Base-by-base conservation (phyloP, 352 stramenopile species). In the Phytopythium vexans region DNA sequence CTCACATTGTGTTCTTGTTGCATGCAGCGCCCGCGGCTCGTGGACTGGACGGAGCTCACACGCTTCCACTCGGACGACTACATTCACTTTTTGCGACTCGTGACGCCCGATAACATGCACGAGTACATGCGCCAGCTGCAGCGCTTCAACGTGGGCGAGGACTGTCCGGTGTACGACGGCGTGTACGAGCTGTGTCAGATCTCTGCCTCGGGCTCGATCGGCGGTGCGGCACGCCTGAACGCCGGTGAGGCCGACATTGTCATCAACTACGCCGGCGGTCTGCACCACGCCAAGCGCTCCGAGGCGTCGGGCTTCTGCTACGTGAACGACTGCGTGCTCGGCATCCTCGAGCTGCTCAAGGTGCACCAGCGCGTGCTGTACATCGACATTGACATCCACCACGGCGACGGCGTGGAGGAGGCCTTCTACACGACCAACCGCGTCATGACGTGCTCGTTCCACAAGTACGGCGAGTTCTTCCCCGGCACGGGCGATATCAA, bases 341-440 rank as follows among this genome's bases (percentile, higher is more conserved):
- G 94, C 33, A 99, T 99, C 71, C 64, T 99, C 36, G 97, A 99
- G 66, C 72, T 99, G 21, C 76, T 99, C 16, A 99, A 99, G 72
- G 86, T 75, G 33, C 94, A 99, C 68, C 82, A 97, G 58, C 88
- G 97, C 51, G 97, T 99, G 31, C 75, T 99, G 31, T 99, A 99
- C 74, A 99, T 99, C 58, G 97, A 99, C 73, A 99, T 99, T 83
- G 97, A 99, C 68, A 99, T 99, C 63, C 97, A 99, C 75, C 97
- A 99, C 72, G 97, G 96, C 33, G 97, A 99, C 64, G 97, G 96
- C 38, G 97, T 99, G 34, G 97, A 99, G 60, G 97, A 98, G 64
- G 97, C 97, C n/a, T 99, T 99, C 66, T 99, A 99, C 81, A 92
- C 89, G n/a, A 99, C 97, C 45, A 98, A 99, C 71, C 88, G 96